Evolutionary conservation across 1,139 yeast genomes (phyloP), one percentile per base, ranked within the genome.

Genomic region (Candida freyschussii): DNA sequence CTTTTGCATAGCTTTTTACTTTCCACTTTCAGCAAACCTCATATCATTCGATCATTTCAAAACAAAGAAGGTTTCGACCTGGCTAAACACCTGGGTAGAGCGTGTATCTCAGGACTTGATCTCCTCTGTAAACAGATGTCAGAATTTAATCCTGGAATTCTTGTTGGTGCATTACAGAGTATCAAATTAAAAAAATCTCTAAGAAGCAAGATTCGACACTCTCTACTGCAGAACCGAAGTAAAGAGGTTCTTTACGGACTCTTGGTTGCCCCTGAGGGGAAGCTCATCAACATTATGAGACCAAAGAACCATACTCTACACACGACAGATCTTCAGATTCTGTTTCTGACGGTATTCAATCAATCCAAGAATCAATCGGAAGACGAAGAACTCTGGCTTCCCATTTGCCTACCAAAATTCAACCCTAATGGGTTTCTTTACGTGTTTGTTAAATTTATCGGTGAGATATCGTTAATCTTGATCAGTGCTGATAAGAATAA

Each of bases 341-440:
- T 80, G 17, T 78, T 79, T 45, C 73, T 78, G 18, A 67, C 80
- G 62, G 67, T 80, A 2, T 75, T 69, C 52, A 72, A 74, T 45
- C 63, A 60, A 33, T 52, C 57, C 12, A 49, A 55, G 18, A 52
- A 49, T 13, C 42, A 49, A 14, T 43, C 52, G 8, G 52, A 52
- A 8, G 56, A 63, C 31, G 91, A 83, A 45, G 96, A 89, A 49
- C 73, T 86, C 41, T 91, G 97, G 97, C 73, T 86, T 11, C 98
- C 98, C 0, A 67, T 91, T 3, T 91, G 98, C 55, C 68, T 91
- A 57, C 96, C 98, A 1, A 75, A 83, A 45, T 91, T 91, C 62
- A 91, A 91, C 53, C 64, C 85, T 4, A 77, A 78, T 43, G 98
- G 98, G 11, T 93, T 87, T 49, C 61, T 91, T 7, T 84, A 91